phyloP scores from a whole-genome alignment of 1,139 yeast species.

The Schizosaccharomyces versatilis region DNA sequence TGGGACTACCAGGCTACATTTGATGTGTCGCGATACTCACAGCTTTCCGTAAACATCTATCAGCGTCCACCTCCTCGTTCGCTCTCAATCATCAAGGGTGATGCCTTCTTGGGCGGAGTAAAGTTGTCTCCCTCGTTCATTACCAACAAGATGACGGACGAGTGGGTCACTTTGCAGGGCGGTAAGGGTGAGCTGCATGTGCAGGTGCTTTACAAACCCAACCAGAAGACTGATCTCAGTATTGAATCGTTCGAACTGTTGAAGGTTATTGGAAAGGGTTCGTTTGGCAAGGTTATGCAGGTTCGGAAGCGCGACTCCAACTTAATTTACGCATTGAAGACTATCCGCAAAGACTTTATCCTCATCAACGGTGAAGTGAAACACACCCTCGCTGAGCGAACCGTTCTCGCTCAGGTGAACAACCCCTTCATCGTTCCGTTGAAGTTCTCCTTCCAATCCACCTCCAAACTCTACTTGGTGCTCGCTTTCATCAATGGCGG shows the following conservation, averaged over 20 bases:
- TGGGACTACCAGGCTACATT: conserved; percentile 83
- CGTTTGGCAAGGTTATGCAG: conserved; percentile 97
- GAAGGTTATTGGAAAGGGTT: conserved; percentile 91
- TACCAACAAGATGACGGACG: conserved; percentile 14
- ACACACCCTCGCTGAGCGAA: conserved; percentile 87
- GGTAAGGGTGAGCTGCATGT: conserved; percentile 28
- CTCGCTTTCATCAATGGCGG: conserved; percentile 92
- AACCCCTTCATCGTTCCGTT: conserved; percentile 97
- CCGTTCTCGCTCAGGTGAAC: conserved; percentile 76
- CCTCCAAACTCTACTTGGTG: conserved; percentile 75
- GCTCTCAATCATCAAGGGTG: conserved; percentile 12
- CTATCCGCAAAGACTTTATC: conserved; percentile 79
- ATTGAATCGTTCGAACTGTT: conserved; percentile 82
- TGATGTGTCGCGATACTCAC: conserved; percentile 43
- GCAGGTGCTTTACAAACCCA: conserved; percentile 59
- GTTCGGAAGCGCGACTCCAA: conserved; percentile 86
- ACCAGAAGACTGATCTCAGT: conserved; percentile 44
- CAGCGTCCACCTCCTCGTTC: conserved; percentile 5
- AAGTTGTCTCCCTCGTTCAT: conserved; percentile 15
- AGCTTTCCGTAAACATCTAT: conserved; percentile 8
- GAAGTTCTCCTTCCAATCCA: conserved; percentile 88
- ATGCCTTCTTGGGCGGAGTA: conserved; percentile 22
- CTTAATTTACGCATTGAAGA: conserved; percentile 80
- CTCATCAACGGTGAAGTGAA: conserved; percentile 87
- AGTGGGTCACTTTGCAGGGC: conserved; percentile 19